Evolutionary conservation across 225 moss, liverwort and hornwort species (phyloP), one percentile per base, ranked within the genome.

Genomic region (Sphagnum contortum): DNA sequence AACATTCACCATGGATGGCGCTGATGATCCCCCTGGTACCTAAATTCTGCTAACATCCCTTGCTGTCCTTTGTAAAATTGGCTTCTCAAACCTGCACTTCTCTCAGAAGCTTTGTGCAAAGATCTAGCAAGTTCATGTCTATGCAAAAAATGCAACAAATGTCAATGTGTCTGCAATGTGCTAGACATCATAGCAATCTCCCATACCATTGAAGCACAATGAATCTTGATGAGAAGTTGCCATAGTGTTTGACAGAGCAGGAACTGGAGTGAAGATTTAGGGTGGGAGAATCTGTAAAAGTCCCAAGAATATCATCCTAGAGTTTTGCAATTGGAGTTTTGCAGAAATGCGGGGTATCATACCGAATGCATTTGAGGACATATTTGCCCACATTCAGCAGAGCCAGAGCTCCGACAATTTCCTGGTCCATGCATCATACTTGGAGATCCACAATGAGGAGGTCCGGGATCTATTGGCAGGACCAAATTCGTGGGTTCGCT

Each of bases 371-470:
- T 96, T 96, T 66, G 96, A 96, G 61, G 96, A 83, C 66, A 92
- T 96, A 61, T 92, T 96, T 71, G 64, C 85, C 4, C 88, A 96
- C 69, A 96, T 96, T 60, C 79, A 90, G 76, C 86, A 87, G 66
- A 92, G 96, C 64, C 88, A 96, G 76, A 90, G 92, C 58, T 96
- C 96, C 48, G 96, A 96, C 68, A 88, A 96, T 70, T 96, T 96
- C 74, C 80, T 96, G 66, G 96, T 96, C 64, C 88, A 90, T 13
- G 96, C 96, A 58, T 96, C 96, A 3, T 92, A 92, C 66, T 70
- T 96, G 71, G 96, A 96, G 76, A 96, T 96, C 68, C 90, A 90
- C 76, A 96, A 96, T 49, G 96, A 96, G 80, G 92, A 96, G 66
- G 87, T 96, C 50, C 88, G 85, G 48, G 96, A 96, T 71, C 69